These are phyloP conservation scores for Onygenales sp. DNA, from an alignment of 2,329 filamentous ascomycete genomes.

Conservation along the genomic window DNA sequence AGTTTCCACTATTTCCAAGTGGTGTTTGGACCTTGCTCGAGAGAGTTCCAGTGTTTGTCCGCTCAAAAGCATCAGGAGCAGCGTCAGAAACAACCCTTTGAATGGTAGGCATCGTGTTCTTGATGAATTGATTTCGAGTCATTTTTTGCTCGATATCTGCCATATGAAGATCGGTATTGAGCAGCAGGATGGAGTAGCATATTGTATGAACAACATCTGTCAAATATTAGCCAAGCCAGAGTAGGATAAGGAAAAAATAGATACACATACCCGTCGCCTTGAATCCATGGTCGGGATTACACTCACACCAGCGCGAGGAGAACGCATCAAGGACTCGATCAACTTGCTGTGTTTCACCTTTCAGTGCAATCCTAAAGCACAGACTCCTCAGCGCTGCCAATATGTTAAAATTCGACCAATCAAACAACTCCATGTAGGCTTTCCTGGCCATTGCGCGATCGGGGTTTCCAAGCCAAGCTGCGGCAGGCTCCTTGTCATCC, in stretches of 20 bases:
- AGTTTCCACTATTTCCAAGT: slow-evolving; percentile 2
- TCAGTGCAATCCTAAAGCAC: slow-evolving; percentile 71
- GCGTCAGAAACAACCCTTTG: slow-evolving; percentile 65
- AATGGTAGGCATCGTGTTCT: slow-evolving; percentile 90
- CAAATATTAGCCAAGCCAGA: background rate
- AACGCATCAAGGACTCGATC: slow-evolving; percentile 89
- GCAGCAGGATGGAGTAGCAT: slow-evolving; percentile 86
- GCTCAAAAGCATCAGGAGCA: slow-evolving; percentile 57
- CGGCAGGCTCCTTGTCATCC: slow-evolving; percentile 67
- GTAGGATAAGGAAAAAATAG: background rate
- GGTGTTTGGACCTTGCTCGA: slow-evolving; percentile 12
- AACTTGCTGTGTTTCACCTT: slow-evolving; percentile 92
- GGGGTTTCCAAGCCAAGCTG: slow-evolving; percentile 69
- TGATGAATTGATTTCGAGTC: slow-evolving; percentile 88
- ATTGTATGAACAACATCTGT: slow-evolving; percentile 92
- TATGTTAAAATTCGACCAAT: slow-evolving; percentile 74
- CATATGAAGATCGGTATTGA: slow-evolving; percentile 92
- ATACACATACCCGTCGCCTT: slow-evolving; percentile 62
- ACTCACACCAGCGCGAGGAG: slow-evolving; percentile 82
- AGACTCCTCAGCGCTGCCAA: slow-evolving; percentile 68
- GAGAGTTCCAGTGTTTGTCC: slow-evolving; percentile 32
- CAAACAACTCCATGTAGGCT: slow-evolving; percentile 88
- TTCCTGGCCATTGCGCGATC: slow-evolving; percentile 46
- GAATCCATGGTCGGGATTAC: slow-evolving; percentile 88
- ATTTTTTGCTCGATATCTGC: slow-evolving; percentile 95